phyloP scores from a whole-genome alignment of 441 rosid genomes.

The Mallotus japonicus region DNA sequence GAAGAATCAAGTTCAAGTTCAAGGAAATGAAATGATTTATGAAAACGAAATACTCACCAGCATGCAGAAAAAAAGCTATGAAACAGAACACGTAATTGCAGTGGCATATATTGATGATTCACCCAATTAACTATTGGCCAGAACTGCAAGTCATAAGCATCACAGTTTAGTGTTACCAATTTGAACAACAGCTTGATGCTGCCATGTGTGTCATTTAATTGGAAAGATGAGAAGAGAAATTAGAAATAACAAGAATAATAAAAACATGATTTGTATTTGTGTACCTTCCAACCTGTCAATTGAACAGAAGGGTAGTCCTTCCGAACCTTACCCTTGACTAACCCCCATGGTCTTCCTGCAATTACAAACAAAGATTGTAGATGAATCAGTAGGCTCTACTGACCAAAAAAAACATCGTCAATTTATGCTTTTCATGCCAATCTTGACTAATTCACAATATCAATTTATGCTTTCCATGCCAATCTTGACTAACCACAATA shows the following conservation, averaged over 20 bases:
- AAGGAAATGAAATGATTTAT: neutral
- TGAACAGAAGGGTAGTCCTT: slow-evolving; percentile 68
- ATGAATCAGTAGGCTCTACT: neutral
- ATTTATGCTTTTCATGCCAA: neutral
- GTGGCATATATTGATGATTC: slow-evolving; percentile 74
- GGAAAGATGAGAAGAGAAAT: neutral
- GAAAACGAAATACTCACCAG: slow-evolving; percentile 46
- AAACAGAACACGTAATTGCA: slow-evolving; percentile 80
- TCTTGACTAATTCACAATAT: too few species aligned
- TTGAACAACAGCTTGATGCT: neutral
- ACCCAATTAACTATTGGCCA: slow-evolving; percentile 88
- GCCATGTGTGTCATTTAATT: neutral
- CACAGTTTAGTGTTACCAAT: neutral
- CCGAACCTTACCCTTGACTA: slow-evolving; percentile 59
- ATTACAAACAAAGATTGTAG: slow-evolving; percentile 3
- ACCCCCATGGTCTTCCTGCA: slow-evolving; percentile 71
- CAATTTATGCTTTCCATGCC: too few species aligned
- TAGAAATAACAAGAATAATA: neutral
- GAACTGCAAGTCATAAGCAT: slow-evolving; percentile 52
- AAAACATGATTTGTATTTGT: neutral
- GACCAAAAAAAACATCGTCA: neutral
- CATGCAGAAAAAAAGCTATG: slow-evolving; percentile 65
- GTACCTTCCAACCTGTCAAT: slow-evolving; percentile 88
- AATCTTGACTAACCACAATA: neutral
- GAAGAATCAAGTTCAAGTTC: neutral